Conservation (phyloP, 768 basidiomycete genomes). For the Calocybe gangraenosa region DNA sequence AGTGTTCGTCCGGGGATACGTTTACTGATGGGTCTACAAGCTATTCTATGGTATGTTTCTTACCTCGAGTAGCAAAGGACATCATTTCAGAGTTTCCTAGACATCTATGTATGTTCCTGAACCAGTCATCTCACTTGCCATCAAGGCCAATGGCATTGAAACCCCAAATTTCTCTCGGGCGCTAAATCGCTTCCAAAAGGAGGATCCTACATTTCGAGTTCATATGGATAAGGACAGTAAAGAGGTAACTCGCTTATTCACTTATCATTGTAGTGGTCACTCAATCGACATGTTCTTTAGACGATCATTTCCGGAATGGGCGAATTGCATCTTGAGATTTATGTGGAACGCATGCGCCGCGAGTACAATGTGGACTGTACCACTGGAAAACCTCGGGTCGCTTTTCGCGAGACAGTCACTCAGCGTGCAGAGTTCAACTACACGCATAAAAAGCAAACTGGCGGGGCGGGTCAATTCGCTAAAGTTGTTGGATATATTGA, state of each 20-base stretch:
- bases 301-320: constrained; percentile 99
- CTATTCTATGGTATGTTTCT: constrained; percentile 90
- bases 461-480: constrained; percentile 95
- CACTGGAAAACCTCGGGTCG: constrained; percentile 94
- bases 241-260: constrained; percentile 53
- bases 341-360: constrained; percentile 97
- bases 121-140: constrained; percentile 93
- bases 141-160: constrained; percentile 90
- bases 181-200: constrained; percentile 95
- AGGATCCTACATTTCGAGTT: constrained; percentile 98
- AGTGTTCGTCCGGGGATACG: constrained; percentile 96
- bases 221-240: constrained; percentile 93
- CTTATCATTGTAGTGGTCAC: neutral
- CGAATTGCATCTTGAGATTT: constrained; percentile 97
- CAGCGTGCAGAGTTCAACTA: constrained; percentile 79
- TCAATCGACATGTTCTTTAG: constrained; percentile 30
- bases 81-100: constrained; percentile 33
- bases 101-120: constrained; percentile 99
- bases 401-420: constrained; percentile 93
- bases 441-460: constrained; percentile 97
- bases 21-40: constrained; percentile 90
- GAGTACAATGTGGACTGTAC: constrained; percentile 93
- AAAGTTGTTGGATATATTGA: constrained; percentile 90
- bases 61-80: neutral
- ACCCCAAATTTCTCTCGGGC: constrained; percentile 96